phyloP scores from a whole-genome alignment of 1,284 basidiomycete genomes.

The Agaricales sp. region DNA sequence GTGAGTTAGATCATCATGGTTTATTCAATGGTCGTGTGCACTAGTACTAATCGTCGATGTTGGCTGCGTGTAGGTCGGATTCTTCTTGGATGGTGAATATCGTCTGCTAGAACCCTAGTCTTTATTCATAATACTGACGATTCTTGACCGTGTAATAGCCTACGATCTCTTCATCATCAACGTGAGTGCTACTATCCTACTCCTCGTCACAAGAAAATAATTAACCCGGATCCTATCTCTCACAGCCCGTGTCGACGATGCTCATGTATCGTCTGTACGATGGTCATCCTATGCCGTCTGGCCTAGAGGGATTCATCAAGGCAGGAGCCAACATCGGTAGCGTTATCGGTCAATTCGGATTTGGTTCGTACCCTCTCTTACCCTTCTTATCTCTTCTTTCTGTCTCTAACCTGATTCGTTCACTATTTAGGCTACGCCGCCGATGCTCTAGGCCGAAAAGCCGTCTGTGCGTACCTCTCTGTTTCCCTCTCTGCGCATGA shows the following conservation, averaged over 20 bases:
- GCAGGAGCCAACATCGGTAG: slow-evolving; percentile 65
- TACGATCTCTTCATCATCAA: slow-evolving; percentile 78
- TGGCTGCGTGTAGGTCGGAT: slow-evolving; percentile 47
- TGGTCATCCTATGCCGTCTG: slow-evolving; percentile 39
- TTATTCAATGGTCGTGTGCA: too few species aligned
- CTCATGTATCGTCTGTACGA: slow-evolving; percentile 63
- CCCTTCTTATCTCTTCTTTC: background rate
- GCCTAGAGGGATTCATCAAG: slow-evolving; percentile 56
- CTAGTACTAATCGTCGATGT: background rate
- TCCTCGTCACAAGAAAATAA: background rate
- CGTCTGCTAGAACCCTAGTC: background rate
- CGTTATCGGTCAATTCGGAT: slow-evolving; percentile 66
- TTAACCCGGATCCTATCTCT: slow-evolving; percentile 1
- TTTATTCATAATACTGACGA: slow-evolving; percentile 1
- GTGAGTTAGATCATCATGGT: slow-evolving; percentile 24
- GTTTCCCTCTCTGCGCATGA: background rate
- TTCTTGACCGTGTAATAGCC: slow-evolving; percentile 25
- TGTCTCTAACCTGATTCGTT: slow-evolving; percentile 12
- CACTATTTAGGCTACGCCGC: slow-evolving; percentile 36
- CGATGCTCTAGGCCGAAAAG: slow-evolving; percentile 58
- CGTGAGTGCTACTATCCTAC: slow-evolving; percentile 28
- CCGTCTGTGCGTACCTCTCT: slow-evolving; percentile 40
- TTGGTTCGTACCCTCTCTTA: slow-evolving; percentile 27
- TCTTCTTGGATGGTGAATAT: slow-evolving; percentile 56
- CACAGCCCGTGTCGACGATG: slow-evolving; percentile 64